These are phyloP conservation scores for Trametes punicea DNA, from an alignment of 768 basidiomycete genomes.

Conservation along the genomic window DNA sequence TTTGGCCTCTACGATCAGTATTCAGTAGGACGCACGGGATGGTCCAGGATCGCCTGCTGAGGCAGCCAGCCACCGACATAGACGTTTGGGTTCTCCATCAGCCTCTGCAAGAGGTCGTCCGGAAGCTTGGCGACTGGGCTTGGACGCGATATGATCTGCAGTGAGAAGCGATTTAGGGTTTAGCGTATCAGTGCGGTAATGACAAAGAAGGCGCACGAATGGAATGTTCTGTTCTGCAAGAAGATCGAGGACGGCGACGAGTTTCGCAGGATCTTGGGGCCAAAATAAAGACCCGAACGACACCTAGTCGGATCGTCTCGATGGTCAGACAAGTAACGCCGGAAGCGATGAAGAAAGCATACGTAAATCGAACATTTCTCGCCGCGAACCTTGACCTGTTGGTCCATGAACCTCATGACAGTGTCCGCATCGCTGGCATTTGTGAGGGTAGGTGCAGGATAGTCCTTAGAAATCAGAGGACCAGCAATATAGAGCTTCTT, in stretches of 20 bases:
- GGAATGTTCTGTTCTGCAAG: background rate
- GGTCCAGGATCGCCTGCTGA: conserved; percentile 3
- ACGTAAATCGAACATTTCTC: conserved; percentile 22
- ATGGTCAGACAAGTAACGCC: background rate
- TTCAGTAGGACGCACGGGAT: conserved; percentile 1
- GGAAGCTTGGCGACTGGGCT: background rate
- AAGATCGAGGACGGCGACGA: background rate
- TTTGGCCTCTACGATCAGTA: background rate
- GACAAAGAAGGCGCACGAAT: background rate
- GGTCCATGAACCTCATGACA: conserved; percentile 17
- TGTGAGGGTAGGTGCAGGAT: background rate
- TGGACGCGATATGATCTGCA: background rate
- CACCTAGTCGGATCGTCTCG: background rate
- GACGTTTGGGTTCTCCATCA: background rate
- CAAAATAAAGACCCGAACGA: conserved; percentile 6
- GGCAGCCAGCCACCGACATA: conserved; percentile 2
- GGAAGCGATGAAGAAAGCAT: background rate
- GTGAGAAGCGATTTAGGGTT: background rate
- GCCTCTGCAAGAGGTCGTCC: background rate
- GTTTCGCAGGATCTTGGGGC: conserved; percentile 3
- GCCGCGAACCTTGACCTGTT: conserved; percentile 13
- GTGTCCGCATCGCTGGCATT: background rate
- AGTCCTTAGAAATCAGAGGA: background rate
- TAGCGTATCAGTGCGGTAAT: background rate
- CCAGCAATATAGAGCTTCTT: background rate